A percentile compares a stretch with the other conserved stretches of the same genome.
These are phyloP conservation scores for Polytrichum commune DNA, from an alignment of 225 moss, liverwort and hornwort species.

Conservation along the genomic window DNA sequence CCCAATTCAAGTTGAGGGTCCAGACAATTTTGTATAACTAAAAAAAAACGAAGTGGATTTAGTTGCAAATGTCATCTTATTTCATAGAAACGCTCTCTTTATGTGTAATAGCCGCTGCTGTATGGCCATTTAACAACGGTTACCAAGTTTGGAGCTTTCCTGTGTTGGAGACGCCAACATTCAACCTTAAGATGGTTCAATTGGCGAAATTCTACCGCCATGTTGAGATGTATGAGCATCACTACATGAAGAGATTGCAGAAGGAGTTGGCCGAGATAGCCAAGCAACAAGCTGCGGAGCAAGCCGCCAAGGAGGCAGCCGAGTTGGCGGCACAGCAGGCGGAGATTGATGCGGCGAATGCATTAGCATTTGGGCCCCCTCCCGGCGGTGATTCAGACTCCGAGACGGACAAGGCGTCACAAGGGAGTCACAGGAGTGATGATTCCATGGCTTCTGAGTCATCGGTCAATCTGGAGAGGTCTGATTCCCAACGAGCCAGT, in stretches of 20 bases:
- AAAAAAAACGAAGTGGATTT: too few species aligned
- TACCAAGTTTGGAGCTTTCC: constrained; percentile 72
- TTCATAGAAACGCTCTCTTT: neutral
- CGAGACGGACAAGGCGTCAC: neutral
- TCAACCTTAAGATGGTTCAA: constrained; percentile 22
- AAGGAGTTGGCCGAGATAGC: constrained; percentile 38
- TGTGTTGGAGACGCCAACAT: constrained; percentile 18
- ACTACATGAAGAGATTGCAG: constrained; percentile 51
- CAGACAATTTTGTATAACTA: too few species aligned
- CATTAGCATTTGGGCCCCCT: constrained; percentile 15
- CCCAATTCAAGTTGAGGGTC: too few species aligned
- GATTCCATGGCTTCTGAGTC: constrained; percentile 16
- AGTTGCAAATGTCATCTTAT: too few species aligned
- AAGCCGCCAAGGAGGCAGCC: constrained; percentile 47
- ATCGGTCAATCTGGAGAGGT: neutral
- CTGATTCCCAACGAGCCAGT: constrained; percentile 8
- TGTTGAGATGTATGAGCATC: constrained; percentile 72
- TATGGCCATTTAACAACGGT: constrained; percentile 71
- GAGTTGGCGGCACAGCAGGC: constrained; percentile 28
- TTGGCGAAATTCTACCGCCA: constrained; percentile 61
- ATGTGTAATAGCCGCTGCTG: constrained; percentile 27
- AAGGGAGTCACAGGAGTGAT: constrained; percentile 27
- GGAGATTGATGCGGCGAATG: constrained; percentile 16
- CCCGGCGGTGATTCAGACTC: neutral
- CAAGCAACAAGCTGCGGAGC: constrained; percentile 25